A percentile compares a stretch with the other conserved stretches of the same genome.
Evolutionary conservation across 352 stramenopile genomes (phyloP).

Genomic region (Aphanomyces cochlioides): DNA sequence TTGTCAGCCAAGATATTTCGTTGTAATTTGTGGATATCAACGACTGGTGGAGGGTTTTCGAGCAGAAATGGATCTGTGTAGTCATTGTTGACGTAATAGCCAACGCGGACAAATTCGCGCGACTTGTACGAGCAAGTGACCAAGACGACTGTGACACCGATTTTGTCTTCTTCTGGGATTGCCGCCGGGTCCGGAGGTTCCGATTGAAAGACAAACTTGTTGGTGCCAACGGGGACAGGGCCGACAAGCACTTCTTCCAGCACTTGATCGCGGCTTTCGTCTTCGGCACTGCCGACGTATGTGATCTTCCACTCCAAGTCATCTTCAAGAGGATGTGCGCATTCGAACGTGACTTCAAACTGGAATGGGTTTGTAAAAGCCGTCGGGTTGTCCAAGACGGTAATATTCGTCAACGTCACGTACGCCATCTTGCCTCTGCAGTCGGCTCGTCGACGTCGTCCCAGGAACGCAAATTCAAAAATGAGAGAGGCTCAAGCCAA

Average conservation of each 20-base stretch:
- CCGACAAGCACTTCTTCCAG: slow-evolving; percentile 98
- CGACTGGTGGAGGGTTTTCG: slow-evolving; percentile 66
- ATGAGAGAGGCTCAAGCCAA: background rate
- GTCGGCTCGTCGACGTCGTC: background rate
- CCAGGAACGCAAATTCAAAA: slow-evolving; percentile 5
- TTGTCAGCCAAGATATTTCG: slow-evolving; percentile 97
- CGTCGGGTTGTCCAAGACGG: slow-evolving; percentile 98
- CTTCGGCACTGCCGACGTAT: slow-evolving; percentile 97
- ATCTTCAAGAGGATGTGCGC: slow-evolving; percentile 93
- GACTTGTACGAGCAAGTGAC: slow-evolving; percentile 97
- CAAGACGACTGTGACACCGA: slow-evolving; percentile 98
- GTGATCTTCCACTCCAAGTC: slow-evolving; percentile 99
- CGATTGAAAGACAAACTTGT: slow-evolving; percentile 98
- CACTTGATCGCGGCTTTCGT: slow-evolving; percentile 94
- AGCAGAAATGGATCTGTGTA: slow-evolving; percentile 89
- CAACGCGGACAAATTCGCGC: slow-evolving; percentile 94
- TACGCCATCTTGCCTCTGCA: slow-evolving; percentile 56
- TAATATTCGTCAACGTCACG: slow-evolving; percentile 90
- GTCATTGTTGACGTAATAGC: slow-evolving; percentile 99
- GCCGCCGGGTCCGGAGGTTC: slow-evolving; percentile 88
- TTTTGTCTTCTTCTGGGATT: slow-evolving; percentile 94
- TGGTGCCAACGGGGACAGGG: slow-evolving; percentile 95
- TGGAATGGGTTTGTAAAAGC: slow-evolving; percentile 98
- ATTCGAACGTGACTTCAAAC: slow-evolving; percentile 99
- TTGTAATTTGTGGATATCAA: slow-evolving; percentile 92